Base-by-base conservation (phyloP, 257 asterid genomes). In the Ajuga chamaepitys region DNA sequence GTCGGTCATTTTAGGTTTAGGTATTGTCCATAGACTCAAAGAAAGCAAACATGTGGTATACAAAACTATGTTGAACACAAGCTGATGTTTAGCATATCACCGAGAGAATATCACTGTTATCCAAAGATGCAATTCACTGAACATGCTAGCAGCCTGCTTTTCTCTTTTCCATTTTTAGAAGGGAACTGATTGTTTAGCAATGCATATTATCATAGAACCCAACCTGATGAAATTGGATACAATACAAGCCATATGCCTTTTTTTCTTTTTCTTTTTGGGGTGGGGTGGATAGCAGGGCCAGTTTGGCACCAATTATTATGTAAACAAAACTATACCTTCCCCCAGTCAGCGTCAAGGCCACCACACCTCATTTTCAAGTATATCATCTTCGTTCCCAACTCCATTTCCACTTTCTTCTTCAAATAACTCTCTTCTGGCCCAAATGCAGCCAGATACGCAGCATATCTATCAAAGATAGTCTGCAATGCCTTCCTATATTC, bases 321-420 rank as follows among this genome's bases (percentile, higher is more conserved):
- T 56, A 67, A 70, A 68, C 54, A 24, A 21, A 66, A 47, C 35
- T 25, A 18, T 88, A 94, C 99, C 99, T 90, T 94, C 78, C 95
- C 99, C 99, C 98, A 94, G 38, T 83, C 95, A 67, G 96, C 77
- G 30, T 62, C 75, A 38, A 94, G 94, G 75, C 98, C 98, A 62
- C 95, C 78, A 75, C 98, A 94, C 75, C 99, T 85, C 98, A 90
- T 90, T 84, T 94, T 94, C 83, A 94, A 77, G 91, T 83, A 84
- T 71, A 94, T 94, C 99, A 94, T 78, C 73, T 78, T 79, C 57
- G 95, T 69, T 55, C 98, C 99, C 78, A 94, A 60, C 75, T 94
- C 99, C 55, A 56, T 75, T 81, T 94, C 99, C 62, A 94, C 96
- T 71, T 94, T 94, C 91, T 94, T 90, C 85, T 84, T 94, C 77